Evolutionary conservation across 768 basidiomycete species (phyloP), one percentile per base, ranked within the genome.

Genomic region (Amanita subjunquillea): DNA sequence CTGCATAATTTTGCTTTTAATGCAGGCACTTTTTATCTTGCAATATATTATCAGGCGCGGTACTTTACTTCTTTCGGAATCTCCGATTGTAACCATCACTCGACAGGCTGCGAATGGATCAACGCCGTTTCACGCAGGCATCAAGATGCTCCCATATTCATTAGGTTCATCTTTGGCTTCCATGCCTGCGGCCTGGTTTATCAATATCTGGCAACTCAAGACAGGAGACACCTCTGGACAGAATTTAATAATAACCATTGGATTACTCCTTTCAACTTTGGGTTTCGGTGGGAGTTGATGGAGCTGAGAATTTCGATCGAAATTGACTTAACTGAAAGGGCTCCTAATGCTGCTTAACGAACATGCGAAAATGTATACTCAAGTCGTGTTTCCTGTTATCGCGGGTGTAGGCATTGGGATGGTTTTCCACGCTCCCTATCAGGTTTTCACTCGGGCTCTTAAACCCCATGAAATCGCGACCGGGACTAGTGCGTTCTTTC

Each of bases 361-460:
- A 54, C 60, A 70, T 46, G 73, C 85, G 7, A 60, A 67, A 39
- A 61, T 67, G 30, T 57, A 65, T 13, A 55, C 68, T 36, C 82
- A 87, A 63, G 63, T 69, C 37, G 50, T 73, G n/a, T 85, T 77
- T 62, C 83, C 87, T 6, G 67, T 91, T 37, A 69, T 90, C 54
- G 78, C 85, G 45, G 90, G 90, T 13, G 66, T 87, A 32, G 89
- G 89, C 8, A 62, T 92, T 54, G 89, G 90, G 37, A 83, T 91
- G 79, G 69, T 91, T 25, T 90, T 91, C 66, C 88, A 91, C 61
- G 82, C 88, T 0, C 90, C 90, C 6, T 90, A 88, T 60, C 87
- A 89, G 61, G 77, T 89, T 7, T 87, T 91, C 62, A 79, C 79
- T 46, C 75, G 74, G 54, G 79, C 83, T 10, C 65, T 91, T 34